Evolutionary conservation across 495 filamentous ascomycete genomes (phyloP), one percentile per base, ranked within the genome.

Genomic region (Penicillium manginii): DNA sequence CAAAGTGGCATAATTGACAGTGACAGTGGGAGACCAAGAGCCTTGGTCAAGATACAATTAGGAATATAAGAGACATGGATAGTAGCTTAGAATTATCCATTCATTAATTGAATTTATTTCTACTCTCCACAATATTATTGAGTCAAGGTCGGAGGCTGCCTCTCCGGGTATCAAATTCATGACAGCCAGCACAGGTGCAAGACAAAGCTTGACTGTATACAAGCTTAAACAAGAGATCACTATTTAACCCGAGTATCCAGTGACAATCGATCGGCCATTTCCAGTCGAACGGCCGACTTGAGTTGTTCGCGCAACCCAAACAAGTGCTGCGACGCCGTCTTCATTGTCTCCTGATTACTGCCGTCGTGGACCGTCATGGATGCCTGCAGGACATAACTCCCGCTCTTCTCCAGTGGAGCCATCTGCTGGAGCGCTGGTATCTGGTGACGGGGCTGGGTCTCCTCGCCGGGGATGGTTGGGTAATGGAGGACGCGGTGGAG

Each of bases 181-280:
- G 60, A 60, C 56, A 68, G 60, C 57, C 51, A 40, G 45, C 21
- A 21, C 45, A 19, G 8, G 7, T 43, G 17, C n/a, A n/a, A 46
- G n/a, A 15, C 19, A 49, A 42, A 32, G 12, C 45, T 12, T 3
- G 21, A 19, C 18, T 6, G 21, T 8, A 19, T n/a, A n/a, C n/a
- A 46, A 3, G 1, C 7, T 19, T 29, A 17, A 12, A 5, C 26
- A 35, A 17, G 21, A 19, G 7, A 17, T 42, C 21, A 23, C 55
- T 73, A 78, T 64, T 79, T 79, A 18, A 86, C 84, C 53, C 87
- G 77, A 1, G 87, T 88, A 73, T 91, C 88, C 54, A 91, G 60
- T 18, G 83, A 78, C 57, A 90, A 67, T 45, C 88, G 75, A 69
- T 91, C 87, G 4, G 81, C 85, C 50, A 82, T 76, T 52, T 85